Percentiles rank a stretch among this genome's conserved stretches.
Conservation (phyloP, 495 filamentous ascomycete genomes). For the Neurospora sp. region DNA sequence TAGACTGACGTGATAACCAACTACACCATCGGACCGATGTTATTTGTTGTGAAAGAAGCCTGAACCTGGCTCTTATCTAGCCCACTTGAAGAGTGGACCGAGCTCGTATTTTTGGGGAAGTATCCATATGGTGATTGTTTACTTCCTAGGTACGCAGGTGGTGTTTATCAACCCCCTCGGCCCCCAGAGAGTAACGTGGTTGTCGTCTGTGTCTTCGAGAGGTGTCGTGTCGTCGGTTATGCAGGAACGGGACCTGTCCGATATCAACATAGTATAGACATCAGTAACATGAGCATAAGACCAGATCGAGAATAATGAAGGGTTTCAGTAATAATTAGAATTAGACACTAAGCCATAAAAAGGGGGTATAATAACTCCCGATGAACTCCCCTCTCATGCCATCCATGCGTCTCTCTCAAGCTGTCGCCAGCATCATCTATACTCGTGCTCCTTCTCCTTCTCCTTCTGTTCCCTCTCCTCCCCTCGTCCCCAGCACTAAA, state of each 20-base stretch:
- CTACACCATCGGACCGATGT: background rate
- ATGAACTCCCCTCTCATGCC: background rate
- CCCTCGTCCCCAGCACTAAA: background rate
- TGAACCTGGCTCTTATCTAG: background rate
- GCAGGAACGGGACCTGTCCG: too few relatives aligned
- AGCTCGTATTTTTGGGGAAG: too few relatives aligned
- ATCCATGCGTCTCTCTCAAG: background rate
- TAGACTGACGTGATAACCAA: background rate
- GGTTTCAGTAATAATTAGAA: background rate
- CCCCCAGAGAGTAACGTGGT: too few relatives aligned
- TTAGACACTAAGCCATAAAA: background rate
- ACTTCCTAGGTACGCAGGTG: too few relatives aligned
- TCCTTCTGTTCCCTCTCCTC: background rate
- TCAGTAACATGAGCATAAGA: too few relatives aligned
- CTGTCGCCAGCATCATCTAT: background rate
- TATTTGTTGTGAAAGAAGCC: background rate
- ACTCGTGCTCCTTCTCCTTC: background rate
- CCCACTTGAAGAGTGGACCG: too few relatives aligned
- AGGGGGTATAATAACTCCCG: background rate
- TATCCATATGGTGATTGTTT: too few relatives aligned
- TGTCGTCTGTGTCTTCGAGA: too few relatives aligned
- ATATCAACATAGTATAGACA: too few relatives aligned
- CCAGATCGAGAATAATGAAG: too few relatives aligned
- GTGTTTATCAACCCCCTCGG: too few relatives aligned
- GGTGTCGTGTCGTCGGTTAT: too few relatives aligned